These are phyloP conservation scores for Aspergillus saccharolyticus DNA, from an alignment of 495 filamentous ascomycete genomes.

Conservation along the genomic window DNA sequence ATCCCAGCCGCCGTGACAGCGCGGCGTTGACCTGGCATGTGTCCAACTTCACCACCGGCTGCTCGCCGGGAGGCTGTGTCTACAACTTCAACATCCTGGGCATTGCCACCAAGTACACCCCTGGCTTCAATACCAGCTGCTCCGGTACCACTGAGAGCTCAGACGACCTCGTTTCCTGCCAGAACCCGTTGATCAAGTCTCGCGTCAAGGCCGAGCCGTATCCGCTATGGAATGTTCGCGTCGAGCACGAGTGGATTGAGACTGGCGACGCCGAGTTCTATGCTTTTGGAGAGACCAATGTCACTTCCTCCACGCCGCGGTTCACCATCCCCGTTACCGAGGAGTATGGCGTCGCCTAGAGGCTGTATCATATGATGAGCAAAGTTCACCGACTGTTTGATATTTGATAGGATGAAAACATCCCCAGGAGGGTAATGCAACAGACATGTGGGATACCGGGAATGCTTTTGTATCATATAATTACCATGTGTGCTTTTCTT, in stretches of 20 bases:
- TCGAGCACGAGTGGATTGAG: slow-evolving; percentile 29
- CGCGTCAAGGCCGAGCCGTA: slow-evolving; percentile 19
- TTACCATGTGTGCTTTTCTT: neutral
- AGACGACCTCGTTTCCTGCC: slow-evolving; percentile 23
- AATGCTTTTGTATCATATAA: slow-evolving; percentile 2
- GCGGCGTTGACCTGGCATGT: slow-evolving; percentile 30
- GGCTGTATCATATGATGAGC: neutral
- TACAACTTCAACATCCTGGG: slow-evolving; percentile 36
- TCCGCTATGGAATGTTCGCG: slow-evolving; percentile 32
- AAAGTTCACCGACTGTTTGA: neutral
- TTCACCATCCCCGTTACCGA: slow-evolving; percentile 24
- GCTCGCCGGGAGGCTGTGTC: slow-evolving; percentile 32
- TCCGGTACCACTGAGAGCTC: slow-evolving; percentile 24
- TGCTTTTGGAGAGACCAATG: slow-evolving; percentile 17
- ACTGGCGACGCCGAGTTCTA: slow-evolving; percentile 17
- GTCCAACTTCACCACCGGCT: slow-evolving; percentile 29
- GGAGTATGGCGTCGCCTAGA: slow-evolving; percentile 27
- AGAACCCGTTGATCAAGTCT: slow-evolving; percentile 24
- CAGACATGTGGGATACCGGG: too few species aligned
- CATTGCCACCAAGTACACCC: slow-evolving; percentile 24
- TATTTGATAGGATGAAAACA: neutral
- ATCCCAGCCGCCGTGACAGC: slow-evolving; percentile 11
- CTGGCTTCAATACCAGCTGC: slow-evolving; percentile 41
- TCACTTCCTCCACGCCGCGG: slow-evolving; percentile 14
- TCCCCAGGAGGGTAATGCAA: neutral